Evolutionary conservation across 2,329 filamentous ascomycete species (phyloP).

Genomic region (Fusarium avenaceum): DNA sequence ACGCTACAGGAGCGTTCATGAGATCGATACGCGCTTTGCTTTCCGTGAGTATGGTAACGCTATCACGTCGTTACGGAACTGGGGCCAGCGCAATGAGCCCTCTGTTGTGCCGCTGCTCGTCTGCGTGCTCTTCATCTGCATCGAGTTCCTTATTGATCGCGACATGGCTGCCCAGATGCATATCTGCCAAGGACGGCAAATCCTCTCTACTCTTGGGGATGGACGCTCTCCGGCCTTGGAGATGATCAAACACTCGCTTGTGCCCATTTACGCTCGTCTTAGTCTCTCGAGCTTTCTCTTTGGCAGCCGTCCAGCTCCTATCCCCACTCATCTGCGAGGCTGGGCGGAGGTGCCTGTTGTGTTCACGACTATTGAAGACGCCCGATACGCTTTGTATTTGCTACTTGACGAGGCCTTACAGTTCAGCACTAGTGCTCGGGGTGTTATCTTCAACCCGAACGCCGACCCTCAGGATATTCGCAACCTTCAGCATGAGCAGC

Average conservation of each 20-base stretch:
- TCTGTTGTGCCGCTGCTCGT: constrained; percentile 57
- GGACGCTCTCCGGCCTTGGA: constrained; percentile 52
- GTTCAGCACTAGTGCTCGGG: constrained; percentile 51
- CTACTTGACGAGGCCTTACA: constrained; percentile 58
- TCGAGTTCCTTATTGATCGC: constrained; percentile 67
- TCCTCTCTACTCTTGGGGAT: constrained; percentile 54
- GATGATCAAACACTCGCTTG: constrained; percentile 57
- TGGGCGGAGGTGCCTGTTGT: constrained; percentile 51
- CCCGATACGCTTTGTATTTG: constrained; percentile 53
- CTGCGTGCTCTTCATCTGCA: constrained; percentile 66
- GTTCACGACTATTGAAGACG: constrained; percentile 54
- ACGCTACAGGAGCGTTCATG: constrained; percentile 31
- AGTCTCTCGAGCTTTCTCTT: constrained; percentile 59
- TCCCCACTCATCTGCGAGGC: constrained; percentile 54
- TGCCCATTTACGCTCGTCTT: constrained; percentile 60
- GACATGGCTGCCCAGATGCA: constrained; percentile 61
- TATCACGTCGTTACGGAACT: constrained; percentile 59
- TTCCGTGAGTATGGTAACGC: constrained; percentile 62
- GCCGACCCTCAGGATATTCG: constrained; percentile 45
- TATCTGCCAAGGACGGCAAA: constrained; percentile 59
- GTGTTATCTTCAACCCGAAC: constrained; percentile 46
- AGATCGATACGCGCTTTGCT: constrained; percentile 44
- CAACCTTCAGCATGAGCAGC: constrained; percentile 51
- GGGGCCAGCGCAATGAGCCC: constrained; percentile 50
- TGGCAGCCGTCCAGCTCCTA: constrained; percentile 54